Evolutionary conservation across 1,139 yeast species (phyloP).

Genomic region (Sugiyamaella paludigena): DNA sequence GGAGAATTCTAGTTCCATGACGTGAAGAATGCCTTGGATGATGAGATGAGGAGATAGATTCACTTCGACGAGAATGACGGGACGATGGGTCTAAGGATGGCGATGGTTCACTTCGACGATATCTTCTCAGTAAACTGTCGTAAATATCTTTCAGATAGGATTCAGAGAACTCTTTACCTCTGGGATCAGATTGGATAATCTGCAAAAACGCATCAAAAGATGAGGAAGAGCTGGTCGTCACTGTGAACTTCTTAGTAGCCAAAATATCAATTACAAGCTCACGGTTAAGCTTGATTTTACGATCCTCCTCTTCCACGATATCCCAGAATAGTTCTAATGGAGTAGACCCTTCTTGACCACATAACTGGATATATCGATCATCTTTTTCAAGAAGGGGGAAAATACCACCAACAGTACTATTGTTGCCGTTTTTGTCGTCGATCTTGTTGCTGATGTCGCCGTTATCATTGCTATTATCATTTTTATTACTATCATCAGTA

Average conservation of each 20-base stretch:
- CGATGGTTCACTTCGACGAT: neutral
- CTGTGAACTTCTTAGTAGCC: constrained; percentile 35
- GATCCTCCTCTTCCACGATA: constrained; percentile 59
- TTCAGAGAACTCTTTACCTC: constrained; percentile 14
- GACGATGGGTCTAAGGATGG: no score
- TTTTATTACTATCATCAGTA: no score
- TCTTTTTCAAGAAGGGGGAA: constrained; percentile 54
- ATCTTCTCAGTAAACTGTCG: constrained; percentile 7
- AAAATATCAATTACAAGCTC: constrained; percentile 58
- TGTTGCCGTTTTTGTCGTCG: no score
- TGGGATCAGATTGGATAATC: constrained; percentile 26
- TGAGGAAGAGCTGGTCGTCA: constrained; percentile 1
- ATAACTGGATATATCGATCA: constrained; percentile 55
- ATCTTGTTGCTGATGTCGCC: no score
- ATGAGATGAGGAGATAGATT: no score
- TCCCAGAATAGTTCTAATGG: constrained; percentile 82
- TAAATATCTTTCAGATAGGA: constrained; percentile 17
- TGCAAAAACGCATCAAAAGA: constrained; percentile 28
- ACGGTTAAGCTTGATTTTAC: constrained; percentile 54
- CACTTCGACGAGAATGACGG: no score
- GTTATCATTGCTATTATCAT: no score
- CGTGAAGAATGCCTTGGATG: no score
- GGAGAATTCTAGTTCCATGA: no score
- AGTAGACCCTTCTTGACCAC: constrained; percentile 79
- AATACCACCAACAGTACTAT: constrained; percentile 28